phyloP scores from a whole-genome alignment of 2,329 filamentous ascomycete genomes.

The Rachicladosporium sp. region DNA sequence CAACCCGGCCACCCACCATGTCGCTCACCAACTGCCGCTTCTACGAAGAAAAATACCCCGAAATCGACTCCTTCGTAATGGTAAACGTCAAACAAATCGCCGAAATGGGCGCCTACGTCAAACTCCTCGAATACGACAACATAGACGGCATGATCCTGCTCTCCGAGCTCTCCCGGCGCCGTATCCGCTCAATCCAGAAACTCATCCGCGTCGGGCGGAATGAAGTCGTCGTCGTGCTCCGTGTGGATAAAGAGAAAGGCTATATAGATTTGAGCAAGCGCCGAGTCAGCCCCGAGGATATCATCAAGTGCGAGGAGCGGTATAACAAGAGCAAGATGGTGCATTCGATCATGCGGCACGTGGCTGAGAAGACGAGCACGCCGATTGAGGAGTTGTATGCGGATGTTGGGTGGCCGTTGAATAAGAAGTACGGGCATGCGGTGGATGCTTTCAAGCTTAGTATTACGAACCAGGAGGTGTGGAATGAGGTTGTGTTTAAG shows the following conservation, averaged over 20 bases:
- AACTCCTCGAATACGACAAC: conserved; percentile 98
- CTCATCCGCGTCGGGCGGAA: conserved; percentile 96
- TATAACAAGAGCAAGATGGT: conserved; percentile 99
- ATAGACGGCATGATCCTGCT: conserved; percentile 99
- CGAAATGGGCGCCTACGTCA: conserved; percentile 99
- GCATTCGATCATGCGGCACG: conserved; percentile 96
- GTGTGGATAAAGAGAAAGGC: conserved; percentile 98
- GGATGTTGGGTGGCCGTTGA: conserved; percentile 89
- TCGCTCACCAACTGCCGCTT: conserved; percentile 94
- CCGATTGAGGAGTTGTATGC: conserved; percentile 95
- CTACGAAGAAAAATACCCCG: conserved; percentile 94
- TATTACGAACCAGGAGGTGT: conserved; percentile 95
- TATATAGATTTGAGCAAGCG: conserved; percentile 99
- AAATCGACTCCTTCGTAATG: conserved; percentile 99
- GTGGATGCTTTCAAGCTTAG: conserved; percentile 98
- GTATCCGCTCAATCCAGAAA: conserved; percentile 98
- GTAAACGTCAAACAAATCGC: conserved; percentile 99
- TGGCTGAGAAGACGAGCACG: conserved; percentile 88
- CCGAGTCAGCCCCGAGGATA: conserved; percentile 92
- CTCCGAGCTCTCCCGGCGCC: conserved; percentile 90
- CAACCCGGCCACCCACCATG: conserved; percentile 47
- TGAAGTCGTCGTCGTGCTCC: conserved; percentile 94
- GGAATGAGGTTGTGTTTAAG: conserved; percentile 84
- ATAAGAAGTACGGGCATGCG: conserved; percentile 93
- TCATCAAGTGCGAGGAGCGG: conserved; percentile 94